A percentile compares a stretch with the other conserved stretches of the same genome.
Evolutionary conservation across 768 basidiomycete species (phyloP).

Genomic region (Chalciporus piperatus): DNA sequence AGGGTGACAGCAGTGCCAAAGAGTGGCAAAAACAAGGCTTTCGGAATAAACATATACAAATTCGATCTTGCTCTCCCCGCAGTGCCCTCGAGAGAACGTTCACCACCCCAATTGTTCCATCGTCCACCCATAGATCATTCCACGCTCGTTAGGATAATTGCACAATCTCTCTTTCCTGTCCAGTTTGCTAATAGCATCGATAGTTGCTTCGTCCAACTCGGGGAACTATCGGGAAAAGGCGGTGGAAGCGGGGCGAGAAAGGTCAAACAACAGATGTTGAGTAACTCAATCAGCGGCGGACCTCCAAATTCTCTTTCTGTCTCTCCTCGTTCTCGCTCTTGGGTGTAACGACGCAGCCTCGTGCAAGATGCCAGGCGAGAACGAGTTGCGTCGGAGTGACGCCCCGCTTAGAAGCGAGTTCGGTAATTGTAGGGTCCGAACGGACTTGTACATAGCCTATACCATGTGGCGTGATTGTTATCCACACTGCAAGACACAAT

Average conservation of each 20-base stretch:
- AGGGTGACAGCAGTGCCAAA: too few relatives aligned
- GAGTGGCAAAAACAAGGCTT: too few relatives aligned
- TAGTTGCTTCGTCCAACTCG: neutral
- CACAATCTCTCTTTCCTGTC: slow-evolving; percentile 40
- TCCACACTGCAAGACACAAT: neutral
- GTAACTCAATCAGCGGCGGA: neutral
- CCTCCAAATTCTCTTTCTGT: slow-evolving; percentile 26
- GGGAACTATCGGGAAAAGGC: neutral
- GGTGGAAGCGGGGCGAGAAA: too few relatives aligned
- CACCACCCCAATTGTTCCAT: slow-evolving; percentile 40
- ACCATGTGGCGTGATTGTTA: neutral
- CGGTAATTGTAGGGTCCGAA: slow-evolving; percentile 27
- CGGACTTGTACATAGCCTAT: slow-evolving; percentile 27
- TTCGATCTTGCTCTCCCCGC: too few relatives aligned
- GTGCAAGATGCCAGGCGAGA: slow-evolving; percentile 33
- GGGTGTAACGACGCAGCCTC: slow-evolving; percentile 31
- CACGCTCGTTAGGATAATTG: slow-evolving; percentile 37
- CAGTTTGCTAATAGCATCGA: slow-evolving; percentile 37
- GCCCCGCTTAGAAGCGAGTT: slow-evolving; percentile 28
- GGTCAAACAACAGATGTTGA: too few relatives aligned
- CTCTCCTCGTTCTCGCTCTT: slow-evolving; percentile 26
- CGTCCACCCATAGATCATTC: slow-evolving; percentile 39
- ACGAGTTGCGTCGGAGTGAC: slow-evolving; percentile 30
- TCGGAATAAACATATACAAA: neutral
- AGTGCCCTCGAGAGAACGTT: neutral